Percentiles rank a stretch among this genome's conserved stretches.
These are phyloP conservation scores for Talaromyces liani DNA, from an alignment of 495 filamentous ascomycete genomes.

Conservation along the genomic window DNA sequence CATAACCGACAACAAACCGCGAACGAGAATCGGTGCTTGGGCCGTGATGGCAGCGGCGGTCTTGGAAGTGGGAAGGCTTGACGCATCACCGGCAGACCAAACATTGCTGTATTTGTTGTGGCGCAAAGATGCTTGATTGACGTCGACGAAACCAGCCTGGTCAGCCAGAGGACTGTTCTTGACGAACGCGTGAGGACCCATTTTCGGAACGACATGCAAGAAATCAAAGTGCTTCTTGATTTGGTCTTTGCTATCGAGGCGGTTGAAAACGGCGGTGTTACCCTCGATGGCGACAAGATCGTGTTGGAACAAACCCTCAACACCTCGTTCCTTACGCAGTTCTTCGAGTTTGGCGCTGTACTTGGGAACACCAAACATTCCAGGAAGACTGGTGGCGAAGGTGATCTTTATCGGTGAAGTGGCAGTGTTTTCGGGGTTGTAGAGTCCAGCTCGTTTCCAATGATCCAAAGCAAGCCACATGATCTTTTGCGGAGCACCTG, in stretches of 20 bases:
- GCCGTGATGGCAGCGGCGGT: conserved; percentile 60
- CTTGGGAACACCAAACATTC: conserved; percentile 66
- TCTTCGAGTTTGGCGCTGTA: conserved; percentile 54
- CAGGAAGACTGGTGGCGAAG: conserved; percentile 54
- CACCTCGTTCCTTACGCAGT: conserved; percentile 53
- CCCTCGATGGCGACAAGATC: conserved; percentile 56
- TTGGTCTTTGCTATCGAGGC: conserved; percentile 32
- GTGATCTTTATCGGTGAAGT: conserved; percentile 49
- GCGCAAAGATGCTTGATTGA: conserved; percentile 51
- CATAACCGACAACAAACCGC: conserved; percentile 44
- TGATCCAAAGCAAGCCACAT: conserved; percentile 65
- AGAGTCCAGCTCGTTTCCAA: conserved; percentile 55
- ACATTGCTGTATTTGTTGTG: conserved; percentile 58
- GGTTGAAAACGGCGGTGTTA: conserved; percentile 45
- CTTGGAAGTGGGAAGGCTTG: conserved; percentile 59
- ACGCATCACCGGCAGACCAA: conserved; percentile 63
- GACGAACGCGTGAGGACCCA: conserved; percentile 52
- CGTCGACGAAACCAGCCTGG: conserved; percentile 56
- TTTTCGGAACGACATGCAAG: conserved; percentile 56
- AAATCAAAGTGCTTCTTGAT: conserved; percentile 51
- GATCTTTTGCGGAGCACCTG: conserved; percentile 62
- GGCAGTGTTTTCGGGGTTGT: conserved; percentile 34
- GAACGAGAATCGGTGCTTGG: conserved; percentile 53
- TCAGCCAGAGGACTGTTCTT: conserved; percentile 52
- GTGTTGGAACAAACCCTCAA: conserved; percentile 60